Evolutionary conservation across 2,329 filamentous ascomycete genomes (phyloP).

Genomic region (Parasarocladium wereldwijsianum): DNA sequence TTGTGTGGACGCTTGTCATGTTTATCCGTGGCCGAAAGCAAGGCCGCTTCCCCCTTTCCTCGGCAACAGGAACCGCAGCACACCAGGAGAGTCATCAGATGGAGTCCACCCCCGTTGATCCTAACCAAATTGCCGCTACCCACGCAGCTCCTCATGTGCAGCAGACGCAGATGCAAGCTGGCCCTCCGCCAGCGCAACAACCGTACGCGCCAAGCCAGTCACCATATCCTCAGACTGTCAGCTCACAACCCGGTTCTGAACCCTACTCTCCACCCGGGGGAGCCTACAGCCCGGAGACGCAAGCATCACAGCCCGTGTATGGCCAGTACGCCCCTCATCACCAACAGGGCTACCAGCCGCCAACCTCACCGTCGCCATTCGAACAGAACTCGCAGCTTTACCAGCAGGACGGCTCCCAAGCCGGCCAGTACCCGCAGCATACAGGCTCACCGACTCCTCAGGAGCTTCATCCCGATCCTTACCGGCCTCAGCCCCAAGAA

Average conservation of each 20-base stretch:
- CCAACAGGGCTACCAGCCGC: conserved; percentile 8
- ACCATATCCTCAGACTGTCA: conserved; percentile 5
- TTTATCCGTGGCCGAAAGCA: conserved; percentile 23
- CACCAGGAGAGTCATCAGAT: conserved; percentile 15
- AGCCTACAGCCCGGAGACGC: conserved; percentile 1
- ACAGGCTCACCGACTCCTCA: conserved; percentile 4
- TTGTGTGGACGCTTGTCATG: conserved; percentile 19
- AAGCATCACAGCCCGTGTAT: conserved; percentile 9
- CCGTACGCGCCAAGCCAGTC: not conserved
- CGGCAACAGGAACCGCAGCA: conserved; percentile 1
- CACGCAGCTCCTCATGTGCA: not conserved
- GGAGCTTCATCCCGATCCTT: conserved; percentile 4
- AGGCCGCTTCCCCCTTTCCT: conserved; percentile 16
- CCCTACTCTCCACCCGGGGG: not conserved
- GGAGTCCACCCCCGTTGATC: conserved; percentile 17
- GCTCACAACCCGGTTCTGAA: conserved; percentile 3
- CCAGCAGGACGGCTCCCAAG: not conserved
- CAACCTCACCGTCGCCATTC: conserved; percentile 5
- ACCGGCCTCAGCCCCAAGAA: conserved; percentile 1
- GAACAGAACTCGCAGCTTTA: not conserved
- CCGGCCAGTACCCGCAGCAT: no score
- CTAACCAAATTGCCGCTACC: no score
- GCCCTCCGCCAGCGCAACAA: conserved; percentile 8
- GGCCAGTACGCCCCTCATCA: conserved; percentile 11
- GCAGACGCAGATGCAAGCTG: conserved; percentile 8